Conservation (phyloP, 305 asterid genomes). For the Fraxinus sp. region DNA sequence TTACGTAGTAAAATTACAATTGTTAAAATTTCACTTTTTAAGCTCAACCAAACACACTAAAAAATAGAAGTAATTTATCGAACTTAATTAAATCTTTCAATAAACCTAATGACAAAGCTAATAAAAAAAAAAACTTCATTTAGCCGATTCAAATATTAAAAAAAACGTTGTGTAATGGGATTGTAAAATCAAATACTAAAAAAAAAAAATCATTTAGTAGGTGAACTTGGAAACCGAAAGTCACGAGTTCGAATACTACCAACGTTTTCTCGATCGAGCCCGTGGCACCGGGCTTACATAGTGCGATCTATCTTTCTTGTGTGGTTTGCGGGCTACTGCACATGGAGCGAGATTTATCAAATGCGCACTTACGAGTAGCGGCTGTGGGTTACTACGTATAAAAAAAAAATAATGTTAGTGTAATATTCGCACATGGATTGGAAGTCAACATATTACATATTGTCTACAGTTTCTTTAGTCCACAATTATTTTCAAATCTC, state of each 20-base stretch:
- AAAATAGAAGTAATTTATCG: not conserved
- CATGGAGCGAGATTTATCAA: too few relatives aligned
- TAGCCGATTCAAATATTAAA: not conserved
- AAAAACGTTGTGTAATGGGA: not conserved
- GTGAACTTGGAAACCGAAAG: too few relatives aligned
- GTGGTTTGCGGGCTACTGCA: too few relatives aligned
- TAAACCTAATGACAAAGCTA: not conserved
- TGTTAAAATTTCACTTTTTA: not conserved
- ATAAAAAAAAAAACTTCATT: not conserved
- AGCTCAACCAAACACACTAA: not conserved
- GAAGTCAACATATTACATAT: conserved; percentile 13
- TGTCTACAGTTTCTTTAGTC: not conserved
- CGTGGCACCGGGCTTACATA: too few relatives aligned
- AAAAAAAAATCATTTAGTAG: too few relatives aligned
- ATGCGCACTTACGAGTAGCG: too few relatives aligned
- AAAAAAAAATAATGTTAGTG: not conserved
- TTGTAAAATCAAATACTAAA: too few relatives aligned
- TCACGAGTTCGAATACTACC: too few relatives aligned
- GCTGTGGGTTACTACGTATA: too few relatives aligned
- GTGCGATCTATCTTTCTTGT: too few relatives aligned
- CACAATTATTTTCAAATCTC: conserved; percentile 2
- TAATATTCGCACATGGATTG: not conserved
- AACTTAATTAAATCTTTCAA: not conserved
- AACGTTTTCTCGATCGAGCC: too few relatives aligned
- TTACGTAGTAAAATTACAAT: not conserved